Evolutionary conservation across 495 filamentous ascomycete species (phyloP).

Genomic region (Usnea hakonensis): DNA sequence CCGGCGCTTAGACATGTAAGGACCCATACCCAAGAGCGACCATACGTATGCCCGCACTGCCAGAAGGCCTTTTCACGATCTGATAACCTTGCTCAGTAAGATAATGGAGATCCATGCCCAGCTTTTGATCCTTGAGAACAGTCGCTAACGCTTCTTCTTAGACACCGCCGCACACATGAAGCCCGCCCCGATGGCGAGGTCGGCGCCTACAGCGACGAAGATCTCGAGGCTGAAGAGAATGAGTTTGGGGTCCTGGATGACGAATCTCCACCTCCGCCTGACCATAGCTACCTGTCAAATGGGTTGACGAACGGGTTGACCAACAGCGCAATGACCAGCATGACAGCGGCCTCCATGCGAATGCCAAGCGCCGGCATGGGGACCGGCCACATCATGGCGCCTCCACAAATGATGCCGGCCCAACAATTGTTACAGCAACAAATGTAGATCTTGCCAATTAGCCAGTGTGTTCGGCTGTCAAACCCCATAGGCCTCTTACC

Average conservation of each 20-base stretch:
- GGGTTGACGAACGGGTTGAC: conserved; percentile 23
- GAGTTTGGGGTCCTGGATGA: conserved; percentile 70
- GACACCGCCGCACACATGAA: conserved; percentile 94
- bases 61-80: conserved; percentile 97
- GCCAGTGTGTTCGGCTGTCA: background rate
- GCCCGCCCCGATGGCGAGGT: conserved; percentile 61
- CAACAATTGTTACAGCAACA: conserved; percentile 27
- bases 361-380: conserved; percentile 38
- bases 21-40: conserved; percentile 98
- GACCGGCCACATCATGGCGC: conserved; percentile 35
- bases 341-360: conserved; percentile 33
- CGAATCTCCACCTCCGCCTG: conserved; percentile 50
- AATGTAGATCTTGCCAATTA: conserved; percentile 23
- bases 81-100: conserved; percentile 97
- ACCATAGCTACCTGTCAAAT: conserved; percentile 21
- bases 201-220: conserved; percentile 60
- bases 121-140: conserved; percentile 12
- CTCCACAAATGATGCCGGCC: conserved; percentile 37
- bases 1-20: conserved; percentile 77
- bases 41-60: conserved; percentile 93
- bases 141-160: conserved; percentile 37
- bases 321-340: conserved; percentile 45
- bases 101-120: conserved; percentile 36
- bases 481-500: background rate
- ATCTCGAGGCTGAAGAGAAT: conserved; percentile 65